Evolutionary conservation across 2,329 filamentous ascomycete genomes (phyloP).

Genomic region (Diaporthe nobilis): DNA sequence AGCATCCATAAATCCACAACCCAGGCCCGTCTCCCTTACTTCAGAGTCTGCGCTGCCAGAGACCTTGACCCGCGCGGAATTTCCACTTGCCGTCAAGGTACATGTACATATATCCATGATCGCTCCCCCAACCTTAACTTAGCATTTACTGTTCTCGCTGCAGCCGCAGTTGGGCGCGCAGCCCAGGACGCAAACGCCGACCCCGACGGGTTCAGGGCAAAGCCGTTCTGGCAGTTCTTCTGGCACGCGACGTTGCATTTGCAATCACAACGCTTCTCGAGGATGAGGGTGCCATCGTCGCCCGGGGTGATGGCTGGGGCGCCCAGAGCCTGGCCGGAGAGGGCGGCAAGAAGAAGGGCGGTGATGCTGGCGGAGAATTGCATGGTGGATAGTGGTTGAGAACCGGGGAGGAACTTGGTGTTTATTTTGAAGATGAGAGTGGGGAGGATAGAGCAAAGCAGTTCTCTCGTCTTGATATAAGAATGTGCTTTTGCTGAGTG

Average conservation of each 20-base stretch:
- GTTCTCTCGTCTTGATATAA: not conserved
- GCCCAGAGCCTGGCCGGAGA: not conserved
- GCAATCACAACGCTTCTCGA: not conserved
- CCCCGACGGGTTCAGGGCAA: not conserved
- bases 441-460: not conserved
- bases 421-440: not conserved
- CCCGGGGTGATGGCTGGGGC: not conserved
- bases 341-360: not conserved
- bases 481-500: too few relatives aligned
- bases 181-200: not conserved
- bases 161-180: not conserved
- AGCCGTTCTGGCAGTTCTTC: not conserved
- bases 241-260: not conserved
- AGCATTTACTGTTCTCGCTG: not conserved
- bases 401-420: not conserved
- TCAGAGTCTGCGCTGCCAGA: too few relatives aligned
- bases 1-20: too few relatives aligned
- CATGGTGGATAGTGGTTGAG: not conserved
- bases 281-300: not conserved
- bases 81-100: too few relatives aligned
- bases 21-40: too few relatives aligned
- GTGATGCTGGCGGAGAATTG: not conserved
- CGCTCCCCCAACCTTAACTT: too few relatives aligned
- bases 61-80: too few relatives aligned
- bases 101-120: too few relatives aligned